Evolutionary conservation across 78 protist species (phyloP).

Genomic region (Dictyostelium purpureum): DNA sequence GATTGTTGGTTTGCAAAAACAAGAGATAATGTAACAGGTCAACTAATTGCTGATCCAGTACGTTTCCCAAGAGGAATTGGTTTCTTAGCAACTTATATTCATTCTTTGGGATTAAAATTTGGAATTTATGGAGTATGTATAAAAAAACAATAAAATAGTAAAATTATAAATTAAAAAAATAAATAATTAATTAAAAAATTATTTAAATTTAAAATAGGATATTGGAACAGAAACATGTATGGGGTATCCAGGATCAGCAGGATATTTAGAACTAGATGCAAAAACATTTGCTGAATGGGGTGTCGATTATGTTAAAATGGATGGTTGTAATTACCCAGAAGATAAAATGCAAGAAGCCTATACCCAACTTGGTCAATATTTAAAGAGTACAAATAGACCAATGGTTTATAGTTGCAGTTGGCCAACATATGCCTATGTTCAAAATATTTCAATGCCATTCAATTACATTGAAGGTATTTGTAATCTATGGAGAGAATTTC

Average conservation of each 20-base stretch:
- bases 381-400: constrained; percentile 63
- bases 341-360: constrained; percentile 42
- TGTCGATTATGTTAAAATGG: constrained; percentile 81
- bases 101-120: constrained; percentile 85
- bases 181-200: no score
- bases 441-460: constrained; percentile 9
- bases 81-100: constrained; percentile 82
- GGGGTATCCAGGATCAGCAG: constrained; percentile 79
- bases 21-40: neutral
- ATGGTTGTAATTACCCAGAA: constrained; percentile 47
- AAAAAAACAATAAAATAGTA: no score
- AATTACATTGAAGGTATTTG: constrained; percentile 51
- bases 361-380: neutral
- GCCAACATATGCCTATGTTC: constrained; percentile 44
- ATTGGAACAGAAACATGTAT: constrained; percentile 87
- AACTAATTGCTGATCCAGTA: constrained; percentile 73
- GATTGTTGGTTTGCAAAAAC: constrained; percentile 77
- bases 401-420: constrained; percentile 77
- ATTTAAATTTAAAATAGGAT: no score
- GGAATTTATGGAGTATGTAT: constrained; percentile 92
- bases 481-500: constrained; percentile 85
- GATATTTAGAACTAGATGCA: constrained; percentile 70
- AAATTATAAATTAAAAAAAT: no score
- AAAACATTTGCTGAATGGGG: constrained; percentile 68
- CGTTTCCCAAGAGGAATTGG: constrained; percentile 91